A percentile compares a stretch with the other conserved stretches of the same genome.
phyloP scores from a whole-genome alignment of 192 early-diverging fungal genomes.

The Irineochytrium annulatum region DNA sequence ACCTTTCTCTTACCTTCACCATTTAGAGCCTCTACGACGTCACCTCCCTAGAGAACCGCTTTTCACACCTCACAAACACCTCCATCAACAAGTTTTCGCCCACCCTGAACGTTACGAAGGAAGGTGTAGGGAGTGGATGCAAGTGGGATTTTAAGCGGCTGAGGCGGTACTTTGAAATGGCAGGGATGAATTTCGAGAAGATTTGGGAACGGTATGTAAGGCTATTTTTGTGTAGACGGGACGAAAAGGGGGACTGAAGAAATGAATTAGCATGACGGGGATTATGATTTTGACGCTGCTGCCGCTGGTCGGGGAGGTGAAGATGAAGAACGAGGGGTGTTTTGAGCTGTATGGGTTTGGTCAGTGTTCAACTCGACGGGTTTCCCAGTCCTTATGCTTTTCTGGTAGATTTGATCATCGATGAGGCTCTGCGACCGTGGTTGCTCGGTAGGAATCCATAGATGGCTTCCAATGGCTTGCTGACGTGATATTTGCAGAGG shows the following conservation, averaged over 20 bases:
- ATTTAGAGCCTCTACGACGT: conserved; percentile 22
- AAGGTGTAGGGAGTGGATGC: conserved; percentile 40
- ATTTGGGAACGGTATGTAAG: conserved; percentile 26
- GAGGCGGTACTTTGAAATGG: conserved; percentile 18
- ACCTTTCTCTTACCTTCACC: not conserved
- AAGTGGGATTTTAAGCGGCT: conserved; percentile 37
- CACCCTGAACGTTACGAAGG: conserved; percentile 28
- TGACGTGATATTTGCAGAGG: conserved; percentile 19
- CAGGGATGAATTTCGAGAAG: conserved; percentile 13
- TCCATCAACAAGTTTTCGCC: conserved; percentile 50
- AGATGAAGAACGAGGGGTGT: conserved; percentile 17
- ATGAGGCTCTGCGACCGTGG: conserved; percentile 36
- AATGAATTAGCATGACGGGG: conserved; percentile 24
- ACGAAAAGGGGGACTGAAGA: too few relatives aligned
- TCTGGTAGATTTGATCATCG: conserved; percentile 37
- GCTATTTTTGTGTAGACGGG: not conserved
- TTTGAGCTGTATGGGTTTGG: conserved; percentile 53
- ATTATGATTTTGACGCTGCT: conserved; percentile 36
- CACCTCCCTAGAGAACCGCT: conserved; percentile 24
- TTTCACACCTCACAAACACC: conserved; percentile 50
- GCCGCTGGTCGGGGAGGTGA: conserved; percentile 30
- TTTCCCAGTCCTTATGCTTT: not conserved
- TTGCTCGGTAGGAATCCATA: conserved; percentile 27
- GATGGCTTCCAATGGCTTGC: not conserved
- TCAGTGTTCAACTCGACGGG: not conserved